phyloP scores from a whole-genome alignment of 345 rosid genomes.

The Ceriops zippeliana region DNA sequence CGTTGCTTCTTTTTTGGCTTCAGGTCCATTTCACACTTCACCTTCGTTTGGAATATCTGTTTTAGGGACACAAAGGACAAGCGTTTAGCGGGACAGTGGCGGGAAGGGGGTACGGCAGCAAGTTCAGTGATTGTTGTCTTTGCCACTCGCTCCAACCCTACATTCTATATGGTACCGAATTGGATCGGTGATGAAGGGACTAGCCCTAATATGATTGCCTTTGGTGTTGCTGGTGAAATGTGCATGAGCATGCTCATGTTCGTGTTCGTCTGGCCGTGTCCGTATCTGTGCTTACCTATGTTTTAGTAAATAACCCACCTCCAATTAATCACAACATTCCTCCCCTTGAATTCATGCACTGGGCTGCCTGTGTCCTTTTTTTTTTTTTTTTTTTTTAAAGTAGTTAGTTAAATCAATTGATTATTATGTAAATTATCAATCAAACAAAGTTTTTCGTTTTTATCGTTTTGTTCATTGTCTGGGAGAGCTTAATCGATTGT shows the following conservation, averaged over 20 bases:
- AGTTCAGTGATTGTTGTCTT: conserved; percentile 40
- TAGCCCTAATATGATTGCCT: conserved; percentile 10
- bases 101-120: conserved; percentile 44
- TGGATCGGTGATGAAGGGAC: conserved; percentile 22
- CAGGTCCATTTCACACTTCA: background rate
- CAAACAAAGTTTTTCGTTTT: no score
- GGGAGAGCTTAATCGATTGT: no score
- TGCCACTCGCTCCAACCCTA: conserved; percentile 31
- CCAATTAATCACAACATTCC: conserved; percentile 28
- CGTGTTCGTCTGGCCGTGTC: background rate
- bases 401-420: no score
- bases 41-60: conserved; percentile 44
- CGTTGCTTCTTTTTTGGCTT: conserved; percentile 4
- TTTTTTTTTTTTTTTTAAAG: background rate
- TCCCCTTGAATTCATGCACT: conserved; percentile 31
- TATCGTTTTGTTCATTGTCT: no score
- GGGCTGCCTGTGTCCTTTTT: conserved; percentile 27
- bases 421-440: no score
- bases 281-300: conserved; percentile 6
- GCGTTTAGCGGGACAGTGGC: conserved; percentile 51
- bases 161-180: conserved; percentile 28
- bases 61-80: conserved; percentile 45
- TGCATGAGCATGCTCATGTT: conserved; percentile 16
- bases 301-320: conserved; percentile 15
- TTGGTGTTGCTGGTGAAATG: conserved; percentile 12